Evolutionary conservation across 1,139 yeast genomes (phyloP), one percentile per base, ranked within the genome.

Genomic region (Taphrina wiesneri): DNA sequence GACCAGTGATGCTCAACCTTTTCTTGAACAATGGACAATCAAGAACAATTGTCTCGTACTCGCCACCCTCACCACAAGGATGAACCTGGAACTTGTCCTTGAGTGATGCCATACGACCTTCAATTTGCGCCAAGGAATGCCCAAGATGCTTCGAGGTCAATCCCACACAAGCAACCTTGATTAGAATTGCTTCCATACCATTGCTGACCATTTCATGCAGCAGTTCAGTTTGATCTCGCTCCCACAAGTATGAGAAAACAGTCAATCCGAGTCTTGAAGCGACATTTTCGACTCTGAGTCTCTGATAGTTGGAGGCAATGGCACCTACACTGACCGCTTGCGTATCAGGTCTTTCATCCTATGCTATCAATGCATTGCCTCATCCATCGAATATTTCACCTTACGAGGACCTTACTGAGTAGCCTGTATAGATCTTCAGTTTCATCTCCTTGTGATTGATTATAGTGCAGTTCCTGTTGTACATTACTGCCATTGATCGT

Each of bases 51-150:
- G 97, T 87, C 74, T 93, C 99, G 75, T 91, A 93, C 75, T 93
- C 99, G 0, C 99, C 99, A 23, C 99, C 99, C 78, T 93, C 99
- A 7, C 99, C 99, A 78, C 99, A 93, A 0, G 93, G 85, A 75
- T 93, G 97, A 9, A 92, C 89, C 1, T 92, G 96, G 75, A 85
- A 92, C 76, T 79, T 77, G 11, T 75, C 71, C 73, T 92, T 88
- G 70, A 92, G 78, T 47, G 79, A 79, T 11, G 82, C 72, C 73
- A 93, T 76, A 0, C 79, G 81, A 0, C 90, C 87, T 66, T 83
- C 83, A 71, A 88, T 78, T 70, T 88, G 82, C 1, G 80, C 82
- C 52, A 93, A 79, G 3, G 86, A 79, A 74, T 83, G 82, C 0
- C 95, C 96, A 68, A 93, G 78, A 76, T 91, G 90, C 0, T 74